Evolutionary conservation across 2,329 filamentous ascomycete genomes (phyloP), one percentile per base, ranked within the genome.

Genomic region (Colletotrichum zoysiae): DNA sequence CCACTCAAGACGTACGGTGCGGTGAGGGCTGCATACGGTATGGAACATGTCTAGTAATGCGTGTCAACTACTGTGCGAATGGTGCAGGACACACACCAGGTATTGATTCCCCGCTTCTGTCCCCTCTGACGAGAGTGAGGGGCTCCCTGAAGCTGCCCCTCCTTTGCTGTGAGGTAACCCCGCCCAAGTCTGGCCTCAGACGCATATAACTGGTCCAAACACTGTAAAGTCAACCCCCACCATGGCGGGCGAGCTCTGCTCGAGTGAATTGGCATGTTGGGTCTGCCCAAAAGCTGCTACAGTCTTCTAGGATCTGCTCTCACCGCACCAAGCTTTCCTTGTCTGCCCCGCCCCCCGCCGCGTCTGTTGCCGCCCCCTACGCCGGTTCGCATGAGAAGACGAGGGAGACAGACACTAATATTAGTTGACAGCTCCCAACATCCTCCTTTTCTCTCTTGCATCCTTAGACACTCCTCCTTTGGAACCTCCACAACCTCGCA

Each of bases 401-500:
- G 60, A 26, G 46, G 40, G 18, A 61, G 26, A 55, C 5, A 40
- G 42, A n/a, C 59, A 58, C 40, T 44, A 46, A 68, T 38, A 38
- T 9, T 51, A 63, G 35, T 57, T 46, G 53, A 57, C 40, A 68
- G 65, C 48, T 70, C 50, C 75, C 74, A 73, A 74, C 74, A 75
- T 55, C 48, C 60, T 70, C 14, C 61, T 73, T 48, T 68, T 70
- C 63, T 60, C 71, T 67, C 60, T 30, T 58, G 50, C 42, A 66
- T 33, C 58, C 53, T 50, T 56, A 51, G 23, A 38, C 30, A 61
- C 23, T 44, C 33, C 33, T 42, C 60, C 44, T 57, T 69, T 38
- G 50, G 42, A 46, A 59, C 58, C 53, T 56, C 65, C 55, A 60
- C 60, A 71, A 48, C 61, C 16, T 67, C 57, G 64, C 77, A 65